These are phyloP conservation scores for Abrus pulchellus DNA, from an alignment of 306 rosid genomes.

Conservation along the genomic window DNA sequence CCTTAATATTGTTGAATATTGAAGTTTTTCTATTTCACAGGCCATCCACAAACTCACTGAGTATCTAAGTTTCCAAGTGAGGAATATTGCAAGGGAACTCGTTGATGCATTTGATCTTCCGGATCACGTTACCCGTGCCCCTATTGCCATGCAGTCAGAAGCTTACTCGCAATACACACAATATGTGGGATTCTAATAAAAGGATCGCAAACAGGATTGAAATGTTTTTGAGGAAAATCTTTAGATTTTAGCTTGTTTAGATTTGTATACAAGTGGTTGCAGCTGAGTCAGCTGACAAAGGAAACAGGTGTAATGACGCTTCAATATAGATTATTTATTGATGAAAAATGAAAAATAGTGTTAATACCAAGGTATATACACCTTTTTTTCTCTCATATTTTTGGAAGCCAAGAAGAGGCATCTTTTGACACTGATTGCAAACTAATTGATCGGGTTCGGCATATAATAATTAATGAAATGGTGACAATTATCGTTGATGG, in stretches of 20 bases:
- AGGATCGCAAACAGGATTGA: background rate
- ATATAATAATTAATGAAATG: background rate
- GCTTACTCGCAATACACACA: conserved; percentile 91
- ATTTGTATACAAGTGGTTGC: conserved; percentile 20
- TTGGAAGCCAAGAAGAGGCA: background rate
- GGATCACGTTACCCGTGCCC: conserved; percentile 82
- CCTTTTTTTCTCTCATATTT: background rate
- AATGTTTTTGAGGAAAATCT: background rate
- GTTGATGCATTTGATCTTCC: conserved; percentile 91
- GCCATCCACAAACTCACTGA: conserved; percentile 91
- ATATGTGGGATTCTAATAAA: conserved; percentile 69
- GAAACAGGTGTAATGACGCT: background rate
- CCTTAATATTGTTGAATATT: conserved; percentile 25
- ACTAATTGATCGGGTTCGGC: background rate
- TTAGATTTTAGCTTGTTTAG: background rate
- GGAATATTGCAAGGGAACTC: conserved; percentile 85
- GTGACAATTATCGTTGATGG: no score
- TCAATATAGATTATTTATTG: conserved; percentile 27
- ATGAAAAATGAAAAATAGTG: conserved; percentile 3
- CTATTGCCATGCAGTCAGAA: conserved; percentile 83
- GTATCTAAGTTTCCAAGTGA: conserved; percentile 91
- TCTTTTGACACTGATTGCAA: background rate
- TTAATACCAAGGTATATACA: background rate
- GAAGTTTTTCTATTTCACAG: conserved; percentile 54
- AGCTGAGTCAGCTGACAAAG: background rate